Evolutionary conservation across 2,329 filamentous ascomycete genomes (phyloP).

Genomic region (Nakataea oryzae): DNA sequence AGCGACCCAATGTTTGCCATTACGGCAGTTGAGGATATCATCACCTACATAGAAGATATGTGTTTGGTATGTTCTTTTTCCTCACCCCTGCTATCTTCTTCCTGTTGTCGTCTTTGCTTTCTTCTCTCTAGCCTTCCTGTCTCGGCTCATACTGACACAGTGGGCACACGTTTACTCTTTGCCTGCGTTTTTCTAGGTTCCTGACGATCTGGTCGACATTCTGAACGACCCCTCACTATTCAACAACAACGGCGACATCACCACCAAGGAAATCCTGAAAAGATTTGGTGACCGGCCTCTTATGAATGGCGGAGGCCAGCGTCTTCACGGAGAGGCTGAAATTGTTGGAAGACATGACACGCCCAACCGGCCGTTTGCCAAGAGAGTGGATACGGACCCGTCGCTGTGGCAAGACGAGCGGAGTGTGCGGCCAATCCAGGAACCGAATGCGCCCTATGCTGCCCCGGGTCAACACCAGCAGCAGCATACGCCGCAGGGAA

Average conservation of each 20-base stretch:
- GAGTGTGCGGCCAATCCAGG: slow-evolving; percentile 69
- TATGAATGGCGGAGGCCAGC: slow-evolving; percentile 32
- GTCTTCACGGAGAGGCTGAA: slow-evolving; percentile 50
- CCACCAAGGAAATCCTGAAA: slow-evolving; percentile 93
- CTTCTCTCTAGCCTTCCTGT: background rate
- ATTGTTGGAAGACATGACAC: slow-evolving; percentile 48
- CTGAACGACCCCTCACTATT: slow-evolving; percentile 76
- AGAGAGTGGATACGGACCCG: slow-evolving; percentile 78
- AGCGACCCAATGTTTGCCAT: slow-evolving; percentile 89
- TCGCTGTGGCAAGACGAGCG: slow-evolving; percentile 74
- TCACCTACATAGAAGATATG: slow-evolving; percentile 91
- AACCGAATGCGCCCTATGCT: slow-evolving; percentile 31
- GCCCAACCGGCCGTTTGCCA: slow-evolving; percentile 40
- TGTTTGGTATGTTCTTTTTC: slow-evolving; percentile 65
- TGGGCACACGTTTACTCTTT: slow-evolving; percentile 9
- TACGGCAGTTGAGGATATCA: slow-evolving; percentile 82
- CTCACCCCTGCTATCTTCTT: slow-evolving; percentile 1
- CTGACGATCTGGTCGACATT: slow-evolving; percentile 80
- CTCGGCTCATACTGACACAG: background rate
- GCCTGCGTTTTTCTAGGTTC: slow-evolving; percentile 59
- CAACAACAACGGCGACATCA: slow-evolving; percentile 74
- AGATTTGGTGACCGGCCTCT: slow-evolving; percentile 69
- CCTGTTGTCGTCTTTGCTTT: background rate
- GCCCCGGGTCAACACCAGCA: slow-evolving; percentile 16
- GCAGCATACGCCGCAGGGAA: slow-evolving; percentile 38